phyloP scores from a whole-genome alignment of 306 rosid genomes.

The Trifolium fragiferum region DNA sequence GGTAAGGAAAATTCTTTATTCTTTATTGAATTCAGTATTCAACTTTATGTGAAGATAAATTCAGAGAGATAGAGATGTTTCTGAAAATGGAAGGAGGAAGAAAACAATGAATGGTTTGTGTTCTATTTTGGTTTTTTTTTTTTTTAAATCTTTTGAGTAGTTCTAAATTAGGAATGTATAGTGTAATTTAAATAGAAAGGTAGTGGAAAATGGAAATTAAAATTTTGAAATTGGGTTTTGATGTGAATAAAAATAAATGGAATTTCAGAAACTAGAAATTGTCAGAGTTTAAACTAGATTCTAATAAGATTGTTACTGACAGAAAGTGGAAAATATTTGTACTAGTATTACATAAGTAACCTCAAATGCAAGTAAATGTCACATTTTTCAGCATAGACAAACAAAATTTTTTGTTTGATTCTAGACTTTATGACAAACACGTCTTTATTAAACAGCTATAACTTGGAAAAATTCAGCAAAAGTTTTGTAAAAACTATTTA shows the following conservation, averaged over 20 bases:
- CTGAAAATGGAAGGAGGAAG: conserved; percentile 36
- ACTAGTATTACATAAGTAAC: conserved; percentile 2
- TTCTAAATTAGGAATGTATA: conserved; percentile 51
- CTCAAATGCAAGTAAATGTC: conserved; percentile 22
- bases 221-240: conserved; percentile 42
- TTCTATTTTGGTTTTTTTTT: conserved; percentile 20
- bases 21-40: no score
- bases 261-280: conserved; percentile 13
- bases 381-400: conserved; percentile 22
- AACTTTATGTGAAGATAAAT: conserved; percentile 42
- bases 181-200: conserved; percentile 40
- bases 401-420: conserved; percentile 5
- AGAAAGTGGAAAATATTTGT: no score
- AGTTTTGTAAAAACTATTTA: not conserved
- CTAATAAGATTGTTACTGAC: conserved; percentile 5
- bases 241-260: conserved; percentile 21
- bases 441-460: not conserved
- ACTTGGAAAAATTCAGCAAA: not conserved
- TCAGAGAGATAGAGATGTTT: conserved; percentile 41
- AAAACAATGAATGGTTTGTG: conserved; percentile 41
- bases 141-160: conserved; percentile 37
- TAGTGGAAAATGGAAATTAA: conserved; percentile 10
- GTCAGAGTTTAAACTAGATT: conserved; percentile 21
- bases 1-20: conserved; percentile 15
- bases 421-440: conserved; percentile 27